Evolutionary conservation across 257 asterid species (phyloP).

Genomic region (Rhazya stricta): DNA sequence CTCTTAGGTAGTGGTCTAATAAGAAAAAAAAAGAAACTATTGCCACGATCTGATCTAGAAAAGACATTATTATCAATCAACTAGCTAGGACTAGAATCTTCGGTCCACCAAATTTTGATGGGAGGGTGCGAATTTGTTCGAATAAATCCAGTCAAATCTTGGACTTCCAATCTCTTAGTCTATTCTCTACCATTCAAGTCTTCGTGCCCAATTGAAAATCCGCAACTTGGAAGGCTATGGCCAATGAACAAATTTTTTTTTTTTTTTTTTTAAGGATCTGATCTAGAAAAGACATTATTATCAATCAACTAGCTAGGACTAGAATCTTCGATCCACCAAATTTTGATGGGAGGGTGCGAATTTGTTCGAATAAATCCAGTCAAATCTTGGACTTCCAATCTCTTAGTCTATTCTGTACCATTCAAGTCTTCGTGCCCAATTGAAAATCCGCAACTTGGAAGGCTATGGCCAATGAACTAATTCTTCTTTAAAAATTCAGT

Average conservation of each 20-base stretch:
- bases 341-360: neutral
- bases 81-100: neutral
- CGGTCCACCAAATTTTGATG: neutral
- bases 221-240: neutral
- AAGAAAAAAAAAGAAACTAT: no score
- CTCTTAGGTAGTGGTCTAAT: no score
- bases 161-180: neutral
- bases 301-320: neutral
- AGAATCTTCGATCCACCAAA: neutral
- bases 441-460: neutral
- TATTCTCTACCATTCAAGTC: neutral
- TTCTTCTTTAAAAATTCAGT: no score
- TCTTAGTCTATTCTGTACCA: neutral
- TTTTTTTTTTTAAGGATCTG: no score
- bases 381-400: neutral
- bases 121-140: neutral
- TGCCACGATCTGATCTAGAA: no score
- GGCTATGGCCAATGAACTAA: neutral
- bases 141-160: neutral
- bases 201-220: no score
- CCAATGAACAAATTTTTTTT: no score
- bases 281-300: neutral
- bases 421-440: neutral
- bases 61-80: neutral
- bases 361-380: neutral